phyloP scores from a whole-genome alignment of 768 basidiomycete species.

The Lepiota brunneoincarnata region DNA sequence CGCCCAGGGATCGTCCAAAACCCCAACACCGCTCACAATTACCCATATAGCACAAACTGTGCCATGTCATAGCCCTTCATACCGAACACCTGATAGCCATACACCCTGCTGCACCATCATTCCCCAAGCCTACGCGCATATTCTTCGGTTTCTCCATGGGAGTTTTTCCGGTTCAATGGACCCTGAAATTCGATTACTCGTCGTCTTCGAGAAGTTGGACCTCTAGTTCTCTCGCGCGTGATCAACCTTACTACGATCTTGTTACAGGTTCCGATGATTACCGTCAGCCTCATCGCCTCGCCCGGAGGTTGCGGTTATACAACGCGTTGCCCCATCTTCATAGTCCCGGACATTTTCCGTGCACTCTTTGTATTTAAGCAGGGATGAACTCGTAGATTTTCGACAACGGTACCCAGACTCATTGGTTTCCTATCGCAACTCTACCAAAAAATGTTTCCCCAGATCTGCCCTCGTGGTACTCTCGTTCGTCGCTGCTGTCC shows the following conservation, averaged over 20 bases:
- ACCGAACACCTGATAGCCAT: slow-evolving; percentile 1
- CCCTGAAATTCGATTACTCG: background rate
- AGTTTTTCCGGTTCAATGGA: background rate
- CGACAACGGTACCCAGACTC: slow-evolving; percentile 18
- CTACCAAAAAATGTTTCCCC: slow-evolving; percentile 29
- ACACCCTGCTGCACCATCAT: background rate
- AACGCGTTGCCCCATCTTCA: background rate
- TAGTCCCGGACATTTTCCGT: slow-evolving; percentile 23
- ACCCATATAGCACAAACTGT: background rate
- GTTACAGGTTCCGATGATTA: background rate
- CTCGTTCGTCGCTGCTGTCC: slow-evolving; percentile 39
- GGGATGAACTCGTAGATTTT: background rate
- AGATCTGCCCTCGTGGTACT: slow-evolving; percentile 32
- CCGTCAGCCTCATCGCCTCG: background rate
- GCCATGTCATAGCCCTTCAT: background rate
- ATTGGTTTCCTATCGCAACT: slow-evolving; percentile 23
- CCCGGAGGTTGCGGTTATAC: background rate
- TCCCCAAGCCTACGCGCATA: background rate
- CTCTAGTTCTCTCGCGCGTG: background rate
- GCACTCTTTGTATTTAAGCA: slow-evolving; percentile 18
- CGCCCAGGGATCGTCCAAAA: background rate
- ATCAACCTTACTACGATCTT: background rate
- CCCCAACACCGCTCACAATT: background rate
- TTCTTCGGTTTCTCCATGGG: slow-evolving; percentile 4
- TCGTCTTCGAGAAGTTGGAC: background rate